phyloP scores from a whole-genome alignment of 208 protist genomes.

The Acanthamoeba divionensis region DNA sequence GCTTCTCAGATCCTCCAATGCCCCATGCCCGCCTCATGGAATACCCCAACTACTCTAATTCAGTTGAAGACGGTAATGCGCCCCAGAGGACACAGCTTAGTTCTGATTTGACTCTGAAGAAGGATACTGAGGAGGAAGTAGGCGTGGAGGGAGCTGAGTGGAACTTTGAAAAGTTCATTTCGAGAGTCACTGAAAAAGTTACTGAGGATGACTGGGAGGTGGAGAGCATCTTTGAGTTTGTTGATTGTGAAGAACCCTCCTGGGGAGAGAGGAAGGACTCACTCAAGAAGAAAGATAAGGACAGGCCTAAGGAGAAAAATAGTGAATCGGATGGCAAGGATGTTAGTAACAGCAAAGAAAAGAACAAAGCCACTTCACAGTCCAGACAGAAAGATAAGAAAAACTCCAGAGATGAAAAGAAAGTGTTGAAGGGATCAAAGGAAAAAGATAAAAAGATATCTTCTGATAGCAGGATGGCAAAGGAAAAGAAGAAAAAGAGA shows the following conservation, averaged over 20 bases:
- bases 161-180: background rate
- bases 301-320: background rate
- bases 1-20: too few species aligned
- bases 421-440: background rate
- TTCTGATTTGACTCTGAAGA: background rate
- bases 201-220: constrained; percentile 5
- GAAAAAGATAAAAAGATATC: too few species aligned
- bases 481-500: too few species aligned
- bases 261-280: background rate
- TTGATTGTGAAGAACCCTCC: background rate
- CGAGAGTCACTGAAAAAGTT: background rate
- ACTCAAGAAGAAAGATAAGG: background rate
- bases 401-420: background rate
- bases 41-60: too few species aligned
- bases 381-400: background rate
- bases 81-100: too few species aligned
- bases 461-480: too few species aligned
- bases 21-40: too few species aligned
- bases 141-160: constrained; percentile 17
- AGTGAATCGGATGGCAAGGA: background rate
- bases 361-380: background rate
- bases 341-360: background rate
- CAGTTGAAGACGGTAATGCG: too few species aligned
- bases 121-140: background rate
- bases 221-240: background rate